phyloP scores from a whole-genome alignment of 2,329 filamentous ascomycete genomes.

The Hypoxylon sp. region DNA sequence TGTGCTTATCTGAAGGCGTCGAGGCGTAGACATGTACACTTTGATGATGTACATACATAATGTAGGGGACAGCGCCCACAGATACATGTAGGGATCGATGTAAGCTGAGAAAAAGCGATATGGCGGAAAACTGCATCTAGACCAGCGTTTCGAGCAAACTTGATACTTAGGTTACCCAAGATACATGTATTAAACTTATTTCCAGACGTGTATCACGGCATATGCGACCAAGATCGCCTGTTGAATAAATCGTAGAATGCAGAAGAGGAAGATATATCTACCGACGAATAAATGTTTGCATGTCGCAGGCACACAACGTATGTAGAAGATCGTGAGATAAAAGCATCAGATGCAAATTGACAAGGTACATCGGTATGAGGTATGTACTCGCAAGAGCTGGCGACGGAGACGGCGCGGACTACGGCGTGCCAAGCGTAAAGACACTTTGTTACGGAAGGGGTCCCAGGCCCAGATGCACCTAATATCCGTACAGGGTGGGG shows the following conservation, averaged over 20 bases:
- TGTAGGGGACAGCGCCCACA: background rate
- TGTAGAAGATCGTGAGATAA: slow-evolving; percentile 4
- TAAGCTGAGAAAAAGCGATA: slow-evolving; percentile 16
- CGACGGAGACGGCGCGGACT: slow-evolving; percentile 19
- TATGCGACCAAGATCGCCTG: background rate
- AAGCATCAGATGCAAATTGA: slow-evolving; percentile 10
- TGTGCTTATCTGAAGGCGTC: background rate
- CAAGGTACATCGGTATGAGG: background rate
- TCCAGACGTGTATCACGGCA: background rate
- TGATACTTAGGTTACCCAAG: slow-evolving; percentile 15
- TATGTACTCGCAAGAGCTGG: background rate
- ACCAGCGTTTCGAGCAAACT: slow-evolving; percentile 40
- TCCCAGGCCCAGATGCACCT: slow-evolving; percentile 32
- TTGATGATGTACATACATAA: background rate
- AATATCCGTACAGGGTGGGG: slow-evolving; percentile 35
- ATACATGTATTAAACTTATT: slow-evolving; percentile 5
- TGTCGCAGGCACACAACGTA: background rate
- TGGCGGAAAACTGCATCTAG: slow-evolving; percentile 36
- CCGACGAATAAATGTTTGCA: slow-evolving; percentile 1
- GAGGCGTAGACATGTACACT: slow-evolving; percentile 10
- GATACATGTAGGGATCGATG: slow-evolving; percentile 5
- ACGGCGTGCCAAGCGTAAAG: slow-evolving; percentile 30
- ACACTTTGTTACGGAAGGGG: slow-evolving; percentile 27
- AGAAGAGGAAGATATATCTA: background rate
- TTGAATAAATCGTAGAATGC: background rate